Percentiles rank a stretch among this genome's conserved stretches.
These are phyloP conservation scores for Globisporangium uncinulatum DNA, from an alignment of 352 stramenopile genomes.

Conservation along the genomic window DNA sequence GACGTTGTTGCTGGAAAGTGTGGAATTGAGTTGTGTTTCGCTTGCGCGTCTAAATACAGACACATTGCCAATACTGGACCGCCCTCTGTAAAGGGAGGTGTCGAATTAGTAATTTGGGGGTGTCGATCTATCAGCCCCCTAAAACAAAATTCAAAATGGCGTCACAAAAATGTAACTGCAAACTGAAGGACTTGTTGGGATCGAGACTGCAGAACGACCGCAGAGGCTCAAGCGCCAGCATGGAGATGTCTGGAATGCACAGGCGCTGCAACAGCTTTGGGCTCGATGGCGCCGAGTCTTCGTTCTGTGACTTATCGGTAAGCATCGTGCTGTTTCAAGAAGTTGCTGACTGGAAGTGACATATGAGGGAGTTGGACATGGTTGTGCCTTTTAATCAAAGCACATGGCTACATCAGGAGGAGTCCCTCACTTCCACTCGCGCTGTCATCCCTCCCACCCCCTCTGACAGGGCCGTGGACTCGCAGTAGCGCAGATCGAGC, in stretches of 20 bases:
- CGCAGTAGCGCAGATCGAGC: conserved; percentile 46
- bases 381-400: background rate
- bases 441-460: background rate
- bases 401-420: background rate
- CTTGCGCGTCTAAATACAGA: too few species aligned
- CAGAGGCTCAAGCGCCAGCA: too few species aligned
- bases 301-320: conserved; percentile 66
- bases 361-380: background rate
- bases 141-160: too few species aligned
- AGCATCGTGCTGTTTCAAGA: background rate
- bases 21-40: too few species aligned
- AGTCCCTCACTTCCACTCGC: background rate
- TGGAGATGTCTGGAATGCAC: conserved; percentile 1
- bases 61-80: too few species aligned
- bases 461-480: conserved; percentile 44
- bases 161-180: too few species aligned
- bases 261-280: conserved; percentile 36
- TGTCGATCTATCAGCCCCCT: too few species aligned
- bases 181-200: too few species aligned
- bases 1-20: too few species aligned
- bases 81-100: too few species aligned
- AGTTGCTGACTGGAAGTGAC: background rate
- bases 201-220: too few species aligned
- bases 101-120: too few species aligned
- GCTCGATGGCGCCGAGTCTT: conserved; percentile 49